phyloP scores from a whole-genome alignment of 1,284 basidiomycete genomes.

The Flammula alnicola region DNA sequence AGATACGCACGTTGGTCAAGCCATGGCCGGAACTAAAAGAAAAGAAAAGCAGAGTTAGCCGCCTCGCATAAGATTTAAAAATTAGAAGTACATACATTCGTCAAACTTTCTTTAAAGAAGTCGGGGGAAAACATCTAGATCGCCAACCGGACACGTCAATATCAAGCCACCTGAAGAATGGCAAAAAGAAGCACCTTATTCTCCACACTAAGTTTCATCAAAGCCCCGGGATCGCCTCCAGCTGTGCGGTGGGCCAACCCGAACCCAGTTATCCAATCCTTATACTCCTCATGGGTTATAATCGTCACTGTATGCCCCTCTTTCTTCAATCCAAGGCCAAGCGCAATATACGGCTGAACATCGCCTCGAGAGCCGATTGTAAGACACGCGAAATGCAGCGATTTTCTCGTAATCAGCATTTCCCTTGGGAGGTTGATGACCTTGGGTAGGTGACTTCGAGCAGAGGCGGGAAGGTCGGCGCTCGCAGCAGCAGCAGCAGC shows the following conservation, averaged over 20 bases:
- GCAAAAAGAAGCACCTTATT: conserved; percentile 49
- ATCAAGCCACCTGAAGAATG: background rate
- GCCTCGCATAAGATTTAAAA: background rate
- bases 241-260: conserved; percentile 73
- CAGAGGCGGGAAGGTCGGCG: conserved; percentile 25
- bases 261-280: conserved; percentile 84
- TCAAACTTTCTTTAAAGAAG: conserved; percentile 78
- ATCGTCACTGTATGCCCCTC: conserved; percentile 85
- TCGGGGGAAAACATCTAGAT: conserved; percentile 82
- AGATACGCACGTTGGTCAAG: conserved; percentile 65
- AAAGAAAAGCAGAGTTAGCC: conserved; percentile 1
- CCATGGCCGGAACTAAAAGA: conserved; percentile 70
- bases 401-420: conserved; percentile 35
- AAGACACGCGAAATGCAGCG: conserved; percentile 83
- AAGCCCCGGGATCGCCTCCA: conserved; percentile 79
- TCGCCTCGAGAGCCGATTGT: conserved; percentile 93
- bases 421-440: conserved; percentile 51
- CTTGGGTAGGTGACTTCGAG: conserved; percentile 44
- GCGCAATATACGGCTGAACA: conserved; percentile 90
- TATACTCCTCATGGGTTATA: conserved; percentile 90
- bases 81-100: conserved; percentile 43
- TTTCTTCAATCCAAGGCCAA: conserved; percentile 85
- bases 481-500: conserved; percentile 32
- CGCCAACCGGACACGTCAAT: background rate
- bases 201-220: conserved; percentile 64